Percentiles rank a stretch among this genome's conserved stretches.
Evolutionary conservation across 495 filamentous ascomycete genomes (phyloP).

Genomic region (Hypoxylon perforatum): DNA sequence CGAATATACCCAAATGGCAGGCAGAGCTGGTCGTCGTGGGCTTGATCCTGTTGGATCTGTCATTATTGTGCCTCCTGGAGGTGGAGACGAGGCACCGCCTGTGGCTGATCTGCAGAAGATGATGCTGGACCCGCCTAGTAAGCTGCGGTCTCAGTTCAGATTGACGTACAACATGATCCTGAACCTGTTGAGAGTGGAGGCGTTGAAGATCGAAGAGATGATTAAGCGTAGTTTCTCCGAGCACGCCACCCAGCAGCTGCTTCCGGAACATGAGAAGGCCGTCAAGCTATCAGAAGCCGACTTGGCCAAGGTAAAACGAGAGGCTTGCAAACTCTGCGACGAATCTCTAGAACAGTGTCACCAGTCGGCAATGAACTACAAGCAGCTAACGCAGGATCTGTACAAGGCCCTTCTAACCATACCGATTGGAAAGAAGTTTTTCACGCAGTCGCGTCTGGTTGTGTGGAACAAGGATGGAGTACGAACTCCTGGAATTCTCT

Average conservation of each 20-base stretch:
- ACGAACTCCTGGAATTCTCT: conserved; percentile 80
- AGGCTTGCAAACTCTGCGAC: conserved; percentile 85
- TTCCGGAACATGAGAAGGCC: conserved; percentile 94
- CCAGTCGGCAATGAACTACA: conserved; percentile 80
- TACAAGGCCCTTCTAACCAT: conserved; percentile 76
- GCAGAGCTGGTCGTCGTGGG: conserved; percentile 91
- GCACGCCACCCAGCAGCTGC: conserved; percentile 94
- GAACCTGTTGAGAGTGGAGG: conserved; percentile 94
- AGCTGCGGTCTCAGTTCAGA: conserved; percentile 94
- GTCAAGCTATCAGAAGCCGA: conserved; percentile 93
- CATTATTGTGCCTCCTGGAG: conserved; percentile 84
- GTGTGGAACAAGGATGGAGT: conserved; percentile 77
- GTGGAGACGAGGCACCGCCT: conserved; percentile 88
- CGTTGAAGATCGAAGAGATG: conserved; percentile 99
- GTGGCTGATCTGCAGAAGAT: conserved; percentile 83
- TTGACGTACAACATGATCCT: conserved; percentile 99
- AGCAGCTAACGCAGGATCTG: conserved; percentile 76
- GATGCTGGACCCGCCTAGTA: conserved; percentile 96
- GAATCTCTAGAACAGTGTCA: conserved; percentile 81
- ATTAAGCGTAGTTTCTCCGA: conserved; percentile 99
- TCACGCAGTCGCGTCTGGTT: conserved; percentile 76
- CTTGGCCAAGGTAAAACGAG: conserved; percentile 86
- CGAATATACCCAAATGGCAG: conserved; percentile 99
- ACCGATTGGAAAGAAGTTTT: conserved; percentile 82
- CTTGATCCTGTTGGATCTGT: conserved; percentile 93